phyloP scores from a whole-genome alignment of 805 yeast species.

The Danielia oregonensis region DNA sequence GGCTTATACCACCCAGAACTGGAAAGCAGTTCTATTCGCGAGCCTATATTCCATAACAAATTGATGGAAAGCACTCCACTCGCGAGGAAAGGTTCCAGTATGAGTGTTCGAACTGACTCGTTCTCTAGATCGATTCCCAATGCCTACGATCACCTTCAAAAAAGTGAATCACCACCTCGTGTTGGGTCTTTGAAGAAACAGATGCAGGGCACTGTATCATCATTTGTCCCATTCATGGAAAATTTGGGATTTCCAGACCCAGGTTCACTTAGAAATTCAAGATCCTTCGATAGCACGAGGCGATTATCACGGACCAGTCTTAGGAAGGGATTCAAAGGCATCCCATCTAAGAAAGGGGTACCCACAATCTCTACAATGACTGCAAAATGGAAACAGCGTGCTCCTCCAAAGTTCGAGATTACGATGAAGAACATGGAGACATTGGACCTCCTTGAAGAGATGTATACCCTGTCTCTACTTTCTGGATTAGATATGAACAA shows the following conservation, averaged over 20 bases:
- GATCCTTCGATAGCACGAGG: conserved; percentile 5
- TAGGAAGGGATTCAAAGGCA: conserved; percentile 7
- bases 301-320: conserved; percentile 2
- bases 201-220: not conserved
- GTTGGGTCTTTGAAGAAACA: not conserved
- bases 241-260: not conserved
- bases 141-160: not conserved
- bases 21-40: not conserved
- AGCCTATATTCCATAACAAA: not conserved
- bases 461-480: conserved; percentile 38
- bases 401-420: conserved; percentile 35
- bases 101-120: conserved; percentile 7
- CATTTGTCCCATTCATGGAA: conserved; percentile 5
- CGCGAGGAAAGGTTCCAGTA: conserved; percentile 10
- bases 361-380: not conserved
- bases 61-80: not conserved
- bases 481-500: conserved; percentile 34
- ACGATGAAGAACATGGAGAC: conserved; percentile 44
- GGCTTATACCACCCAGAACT: conserved; percentile 4
- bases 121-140: conserved; percentile 8
- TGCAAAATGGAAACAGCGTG: conserved; percentile 1
- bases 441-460: conserved; percentile 43
- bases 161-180: not conserved
- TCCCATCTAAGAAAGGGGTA: conserved; percentile 1
- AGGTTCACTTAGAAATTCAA: conserved; percentile 2